Conservation (phyloP, 164 flowering plant species). For the Umbilicus rupestris region DNA sequence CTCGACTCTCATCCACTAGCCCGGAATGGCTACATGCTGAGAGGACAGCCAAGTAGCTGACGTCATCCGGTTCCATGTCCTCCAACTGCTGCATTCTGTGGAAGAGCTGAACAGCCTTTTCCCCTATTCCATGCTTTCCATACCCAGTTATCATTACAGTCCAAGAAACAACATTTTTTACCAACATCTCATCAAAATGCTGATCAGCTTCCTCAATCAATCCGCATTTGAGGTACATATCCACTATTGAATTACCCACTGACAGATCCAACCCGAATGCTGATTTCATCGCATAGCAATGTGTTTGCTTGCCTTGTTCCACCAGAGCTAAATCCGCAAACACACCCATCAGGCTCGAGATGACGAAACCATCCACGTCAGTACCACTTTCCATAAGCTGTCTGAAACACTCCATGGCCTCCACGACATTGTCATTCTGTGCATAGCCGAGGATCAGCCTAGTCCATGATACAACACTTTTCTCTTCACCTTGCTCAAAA, state of each 20-base stretch:
- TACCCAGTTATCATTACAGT: conserved; percentile 79
- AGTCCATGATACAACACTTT: conserved; percentile 60
- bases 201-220: conserved; percentile 45
- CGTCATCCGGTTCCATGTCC: conserved; percentile 49
- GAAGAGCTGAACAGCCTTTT: conserved; percentile 42
- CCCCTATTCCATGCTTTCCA: conserved; percentile 72
- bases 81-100: conserved; percentile 35
- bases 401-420: conserved; percentile 47
- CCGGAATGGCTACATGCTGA: conserved; percentile 87
- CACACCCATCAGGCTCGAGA: conserved; percentile 56
- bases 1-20: conserved; percentile 41
- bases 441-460: conserved; percentile 61
- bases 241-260: conserved; percentile 57
- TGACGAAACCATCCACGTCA: conserved; percentile 47
- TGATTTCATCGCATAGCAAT: conserved; percentile 41
- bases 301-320: conserved; percentile 74
- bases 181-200: conserved; percentile 34
- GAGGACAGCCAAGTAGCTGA: conserved; percentile 66
- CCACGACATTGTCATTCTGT: conserved; percentile 39
- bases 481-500: conserved; percentile 34
- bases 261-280: conserved; percentile 49
- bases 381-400: conserved; percentile 34
- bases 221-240: conserved; percentile 86
- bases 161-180: conserved; percentile 54
- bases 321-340: conserved; percentile 71